Evolutionary conservation across 768 basidiomycete species (phyloP).

Genomic region (Pilatotrama ljubarskyi): DNA sequence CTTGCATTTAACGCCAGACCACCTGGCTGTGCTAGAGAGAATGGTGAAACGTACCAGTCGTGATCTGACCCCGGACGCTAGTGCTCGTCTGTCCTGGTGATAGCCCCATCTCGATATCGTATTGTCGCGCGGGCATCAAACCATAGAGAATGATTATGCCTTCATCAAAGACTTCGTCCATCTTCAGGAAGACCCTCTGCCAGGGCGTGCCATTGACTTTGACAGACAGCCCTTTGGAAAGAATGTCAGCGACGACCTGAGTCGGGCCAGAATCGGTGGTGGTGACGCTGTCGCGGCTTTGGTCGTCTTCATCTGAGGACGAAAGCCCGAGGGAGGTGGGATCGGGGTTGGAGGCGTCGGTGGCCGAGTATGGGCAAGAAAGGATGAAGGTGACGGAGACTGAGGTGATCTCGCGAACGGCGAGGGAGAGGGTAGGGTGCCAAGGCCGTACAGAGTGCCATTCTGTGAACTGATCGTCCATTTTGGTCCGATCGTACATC

Average conservation of each 20-base stretch:
- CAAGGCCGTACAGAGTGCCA: conserved; percentile 82
- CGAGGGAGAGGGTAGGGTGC: conserved; percentile 67
- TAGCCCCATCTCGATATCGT: conserved; percentile 84
- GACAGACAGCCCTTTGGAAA: conserved; percentile 74
- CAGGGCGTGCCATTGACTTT: conserved; percentile 79
- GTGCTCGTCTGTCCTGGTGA: conserved; percentile 53
- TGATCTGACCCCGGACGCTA: conserved; percentile 61
- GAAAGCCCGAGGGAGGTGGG: conserved; percentile 41
- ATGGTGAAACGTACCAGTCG: conserved; percentile 42
- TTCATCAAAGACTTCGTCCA: conserved; percentile 81
- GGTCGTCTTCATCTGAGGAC: conserved; percentile 42
- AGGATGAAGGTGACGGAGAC: conserved; percentile 75
- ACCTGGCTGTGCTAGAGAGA: neutral
- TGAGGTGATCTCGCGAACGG: conserved; percentile 79
- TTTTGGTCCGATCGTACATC: conserved; percentile 16
- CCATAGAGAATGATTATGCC: conserved; percentile 92
- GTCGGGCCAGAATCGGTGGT: conserved; percentile 24
- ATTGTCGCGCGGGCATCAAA: conserved; percentile 83
- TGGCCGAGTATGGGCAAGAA: conserved; percentile 55
- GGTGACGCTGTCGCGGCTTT: conserved; percentile 36
- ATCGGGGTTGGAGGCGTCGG: conserved; percentile 51
- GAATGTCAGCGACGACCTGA: conserved; percentile 59
- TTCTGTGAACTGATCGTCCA: conserved; percentile 28
- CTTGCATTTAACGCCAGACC: conserved; percentile 1
- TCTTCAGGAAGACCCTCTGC: conserved; percentile 76